Evolutionary conservation across 495 filamentous ascomycete species (phyloP).

Genomic region (Penicillium diatomitis): DNA sequence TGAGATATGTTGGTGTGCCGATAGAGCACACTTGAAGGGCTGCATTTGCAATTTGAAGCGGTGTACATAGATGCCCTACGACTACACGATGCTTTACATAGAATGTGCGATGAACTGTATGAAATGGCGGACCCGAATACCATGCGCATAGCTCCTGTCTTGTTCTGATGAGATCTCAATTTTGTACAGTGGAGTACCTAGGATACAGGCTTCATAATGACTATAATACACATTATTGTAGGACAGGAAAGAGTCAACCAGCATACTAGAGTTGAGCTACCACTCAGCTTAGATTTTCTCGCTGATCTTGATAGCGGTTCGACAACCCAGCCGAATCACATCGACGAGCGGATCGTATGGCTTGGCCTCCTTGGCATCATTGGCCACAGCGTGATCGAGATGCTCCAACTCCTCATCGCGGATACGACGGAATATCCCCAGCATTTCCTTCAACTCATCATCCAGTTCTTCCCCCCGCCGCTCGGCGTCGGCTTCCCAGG

Average conservation of each 20-base stretch:
- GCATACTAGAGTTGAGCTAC: background rate
- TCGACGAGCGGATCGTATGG: slow-evolving; percentile 87
- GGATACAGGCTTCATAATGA: background rate
- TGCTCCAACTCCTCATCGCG: slow-evolving; percentile 96
- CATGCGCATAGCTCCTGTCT: no score
- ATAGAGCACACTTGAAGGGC: no score
- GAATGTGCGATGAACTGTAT: no score
- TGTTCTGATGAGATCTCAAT: no score
- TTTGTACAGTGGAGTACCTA: background rate
- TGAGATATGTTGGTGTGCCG: no score
- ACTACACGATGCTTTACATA: no score
- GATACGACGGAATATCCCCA: slow-evolving; percentile 68
- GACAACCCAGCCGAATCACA: slow-evolving; percentile 78
- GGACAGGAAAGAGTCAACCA: background rate
- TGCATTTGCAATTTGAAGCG: no score
- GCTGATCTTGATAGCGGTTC: slow-evolving; percentile 86
- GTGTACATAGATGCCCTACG: no score
- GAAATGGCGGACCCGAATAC: no score
- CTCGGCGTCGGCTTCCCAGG: slow-evolving; percentile 63
- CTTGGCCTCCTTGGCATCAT: slow-evolving; percentile 79
- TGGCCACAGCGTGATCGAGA: slow-evolving; percentile 85
- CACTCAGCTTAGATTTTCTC: slow-evolving; percentile 54
- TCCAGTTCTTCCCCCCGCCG: slow-evolving; percentile 64
- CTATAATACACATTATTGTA: no score
- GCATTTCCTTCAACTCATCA: slow-evolving; percentile 64